phyloP scores from a whole-genome alignment of 345 rosid genomes.

The Murraya paniculata region DNA sequence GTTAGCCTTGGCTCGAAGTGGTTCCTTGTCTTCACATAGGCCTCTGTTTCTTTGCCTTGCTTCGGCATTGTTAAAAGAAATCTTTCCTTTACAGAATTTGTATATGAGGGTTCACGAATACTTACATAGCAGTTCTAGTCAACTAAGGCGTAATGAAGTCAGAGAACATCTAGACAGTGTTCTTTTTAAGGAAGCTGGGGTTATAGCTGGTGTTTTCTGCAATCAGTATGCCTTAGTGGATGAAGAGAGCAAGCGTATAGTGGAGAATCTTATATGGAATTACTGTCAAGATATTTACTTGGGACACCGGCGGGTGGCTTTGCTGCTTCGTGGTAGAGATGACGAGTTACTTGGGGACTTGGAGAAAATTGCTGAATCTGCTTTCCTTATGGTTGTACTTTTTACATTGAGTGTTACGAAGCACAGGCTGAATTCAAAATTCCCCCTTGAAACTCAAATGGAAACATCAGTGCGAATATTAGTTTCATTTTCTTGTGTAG shows the following conservation, averaged over 20 bases:
- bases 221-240: conserved; percentile 64
- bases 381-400: conserved; percentile 86
- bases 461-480: conserved; percentile 66
- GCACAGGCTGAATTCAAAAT: conserved; percentile 49
- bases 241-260: conserved; percentile 51
- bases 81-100: conserved; percentile 59
- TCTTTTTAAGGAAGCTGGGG: conserved; percentile 79
- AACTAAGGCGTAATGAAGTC: conserved; percentile 32
- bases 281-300: conserved; percentile 73
- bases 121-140: conserved; percentile 24
- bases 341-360: conserved; percentile 53
- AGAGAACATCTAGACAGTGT: conserved; percentile 55
- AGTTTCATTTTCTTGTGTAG: conserved; percentile 77
- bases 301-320: conserved; percentile 63
- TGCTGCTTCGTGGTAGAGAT: conserved; percentile 56
- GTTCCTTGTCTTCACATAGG: conserved; percentile 47
- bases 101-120: conserved; percentile 42
- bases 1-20: conserved; percentile 77
- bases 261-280: conserved; percentile 71
- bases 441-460: conserved; percentile 52
- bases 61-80: conserved; percentile 63
- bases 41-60: conserved; percentile 59
- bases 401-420: conserved; percentile 75
- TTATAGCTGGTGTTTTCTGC: conserved; percentile 70
- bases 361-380: conserved; percentile 87